These are phyloP conservation scores for Botryosphaeria dothidea DNA, from an alignment of 2,329 filamentous ascomycete species.

Conservation along the genomic window DNA sequence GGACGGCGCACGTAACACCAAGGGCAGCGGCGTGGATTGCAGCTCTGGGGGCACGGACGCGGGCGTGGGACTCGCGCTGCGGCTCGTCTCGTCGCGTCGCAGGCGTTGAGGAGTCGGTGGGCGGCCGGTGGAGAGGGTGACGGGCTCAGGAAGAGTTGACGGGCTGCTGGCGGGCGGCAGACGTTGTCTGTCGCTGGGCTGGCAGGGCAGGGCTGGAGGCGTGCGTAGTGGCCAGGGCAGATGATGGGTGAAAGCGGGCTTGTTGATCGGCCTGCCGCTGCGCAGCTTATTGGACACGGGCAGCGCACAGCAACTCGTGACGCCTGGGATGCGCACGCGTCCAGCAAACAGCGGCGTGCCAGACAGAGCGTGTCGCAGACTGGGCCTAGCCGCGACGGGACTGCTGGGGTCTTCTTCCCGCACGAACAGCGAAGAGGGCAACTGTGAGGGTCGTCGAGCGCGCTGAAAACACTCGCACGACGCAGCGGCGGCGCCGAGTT, in stretches of 20 bases:
- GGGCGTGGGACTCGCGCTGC: background rate
- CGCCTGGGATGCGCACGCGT: conserved; percentile 5
- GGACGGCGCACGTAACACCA: conserved; percentile 17
- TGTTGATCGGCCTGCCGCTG: conserved; percentile 1
- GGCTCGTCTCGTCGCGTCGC: conserved; percentile 14
- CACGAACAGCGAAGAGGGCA: too few relatives aligned
- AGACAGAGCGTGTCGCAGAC: background rate
- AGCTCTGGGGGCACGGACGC: conserved; percentile 5
- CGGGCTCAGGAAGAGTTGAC: background rate
- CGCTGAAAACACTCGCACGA: background rate
- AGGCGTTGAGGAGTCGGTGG: background rate
- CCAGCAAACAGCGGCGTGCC: conserved; percentile 9
- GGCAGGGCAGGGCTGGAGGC: background rate
- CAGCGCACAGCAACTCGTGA: conserved; percentile 9
- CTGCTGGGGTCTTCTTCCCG: background rate
- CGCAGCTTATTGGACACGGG: conserved; percentile 2
- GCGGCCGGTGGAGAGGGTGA: background rate
- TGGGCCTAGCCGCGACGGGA: background rate
- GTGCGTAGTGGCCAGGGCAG: conserved; percentile 1
- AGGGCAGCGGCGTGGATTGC: conserved; percentile 1
- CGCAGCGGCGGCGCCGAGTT: background rate
- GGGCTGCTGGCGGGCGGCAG: background rate
- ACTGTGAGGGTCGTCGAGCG: too few relatives aligned
- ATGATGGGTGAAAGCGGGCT: conserved; percentile 16
- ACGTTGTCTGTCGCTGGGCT: background rate